Conservation (phyloP, 306 rosid species). For the Prosopis cineraria region DNA sequence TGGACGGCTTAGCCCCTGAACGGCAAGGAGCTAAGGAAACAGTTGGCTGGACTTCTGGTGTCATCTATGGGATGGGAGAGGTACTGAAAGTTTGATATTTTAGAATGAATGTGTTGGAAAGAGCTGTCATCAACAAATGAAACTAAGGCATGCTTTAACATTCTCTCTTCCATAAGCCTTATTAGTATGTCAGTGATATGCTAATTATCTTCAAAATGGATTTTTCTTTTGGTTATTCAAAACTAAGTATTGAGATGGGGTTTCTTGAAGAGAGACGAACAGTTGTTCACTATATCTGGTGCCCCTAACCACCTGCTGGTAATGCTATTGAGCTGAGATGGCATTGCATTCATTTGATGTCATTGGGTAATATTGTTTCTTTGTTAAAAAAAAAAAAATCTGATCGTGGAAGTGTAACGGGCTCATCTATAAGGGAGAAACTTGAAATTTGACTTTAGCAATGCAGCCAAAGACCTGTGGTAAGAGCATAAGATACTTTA, state of each 20-base stretch:
- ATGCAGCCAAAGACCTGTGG: not conserved
- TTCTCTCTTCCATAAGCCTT: not conserved
- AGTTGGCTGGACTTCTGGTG: conserved; percentile 89
- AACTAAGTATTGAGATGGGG: too few species aligned
- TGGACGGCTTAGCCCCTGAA: conserved; percentile 77
- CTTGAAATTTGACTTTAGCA: not conserved
- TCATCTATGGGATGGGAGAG: conserved; percentile 92
- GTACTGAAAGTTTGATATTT: conserved; percentile 44
- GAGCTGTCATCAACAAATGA: not conserved
- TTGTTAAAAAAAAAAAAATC: not conserved
- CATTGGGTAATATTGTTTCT: not conserved
- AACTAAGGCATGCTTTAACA: conserved; percentile 22
- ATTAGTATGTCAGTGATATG: not conserved
- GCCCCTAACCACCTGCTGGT: not conserved
- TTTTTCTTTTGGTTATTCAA: not conserved
- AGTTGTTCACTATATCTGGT: not conserved
- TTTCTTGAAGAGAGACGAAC: too few species aligned
- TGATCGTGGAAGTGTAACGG: not conserved
- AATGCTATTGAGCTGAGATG: not conserved
- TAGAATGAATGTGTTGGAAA: not conserved
- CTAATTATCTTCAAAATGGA: not conserved
- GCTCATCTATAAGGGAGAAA: not conserved
- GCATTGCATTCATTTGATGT: not conserved
- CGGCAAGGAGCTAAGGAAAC: conserved; percentile 53
- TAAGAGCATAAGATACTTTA: not conserved